Base-by-base conservation (phyloP, 345 rosid genomes). In the Gossypium ekmanianum region DNA sequence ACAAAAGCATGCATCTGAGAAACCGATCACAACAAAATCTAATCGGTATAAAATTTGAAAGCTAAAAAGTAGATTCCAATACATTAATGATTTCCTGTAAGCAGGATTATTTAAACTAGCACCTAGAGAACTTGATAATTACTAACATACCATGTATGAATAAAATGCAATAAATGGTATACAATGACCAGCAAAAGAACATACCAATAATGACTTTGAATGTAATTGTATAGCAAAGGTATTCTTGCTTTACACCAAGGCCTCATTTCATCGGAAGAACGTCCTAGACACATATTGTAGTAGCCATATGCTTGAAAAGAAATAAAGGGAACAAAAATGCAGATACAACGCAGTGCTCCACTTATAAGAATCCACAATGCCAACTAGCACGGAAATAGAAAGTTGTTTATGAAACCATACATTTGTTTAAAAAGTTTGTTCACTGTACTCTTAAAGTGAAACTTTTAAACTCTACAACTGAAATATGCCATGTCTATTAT, bases 171-270 rank as follows among this genome's bases (percentile, higher is more conserved):
- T 56, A 69, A 77, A 69, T 29, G 63, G 73, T 76, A 76, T 41
- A 71, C 17, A 1, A 12, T 27, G 56, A 18, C 9, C 16, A 62
- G 62, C 27, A 18, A 63, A 76, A 24, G 51, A 55, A 69, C 79
- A 67, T 88, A 94, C 98, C 99, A 93, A 71, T 94, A 94, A 80
- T 86, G 94, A 83, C 87, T 88, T 68, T 95, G 99, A 74, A 95
- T 87, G 78, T 87, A 91, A 85, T 80, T 93, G 85, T 94, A 94
- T 50, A 89, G 66, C 77, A 91, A 76, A 39, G 98, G 98, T 80
- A 94, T 54, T 76, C 79, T 90, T 76, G 84, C 86, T 75, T 84
- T 89, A 84, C 98, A 94, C 98, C 98, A 94, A 61, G 98, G 98
- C 80, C 94, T 85, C 81, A 74, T 24, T 76, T 88, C 85, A 61